Evolutionary conservation across 192 early-diverging fungal species (phyloP), one percentile per base, ranked within the genome.

Genomic region (Funneliformis mosseae): DNA sequence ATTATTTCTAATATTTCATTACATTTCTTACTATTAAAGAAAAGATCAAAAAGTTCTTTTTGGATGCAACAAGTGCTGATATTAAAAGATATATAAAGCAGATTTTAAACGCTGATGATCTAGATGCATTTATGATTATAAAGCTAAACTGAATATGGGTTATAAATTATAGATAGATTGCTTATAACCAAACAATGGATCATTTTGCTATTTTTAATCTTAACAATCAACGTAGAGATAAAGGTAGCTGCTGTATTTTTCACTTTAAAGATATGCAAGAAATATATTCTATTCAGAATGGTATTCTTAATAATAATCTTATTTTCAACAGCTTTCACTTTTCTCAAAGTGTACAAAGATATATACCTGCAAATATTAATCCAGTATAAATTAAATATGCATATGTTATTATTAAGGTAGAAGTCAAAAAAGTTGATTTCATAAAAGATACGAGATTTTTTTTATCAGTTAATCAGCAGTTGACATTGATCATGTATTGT

Each of bases 1-100:
- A 45, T 72, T 27, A 42, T 72, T 46, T 72, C 70, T 72, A 42
- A 41, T 45, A 45, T 72, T 42, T 39, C 38, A 72, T 72, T 72
- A 41, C 8, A 72, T 72, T 28, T 46, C 70, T n/a, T 4, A 72
- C 70, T 41, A 72, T 72, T 41, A 10, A 72, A 72, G 70, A 72
- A 72, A 45, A 21, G 12, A 38, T 70, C 68, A 70, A 70, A 70
- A 42, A 8, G 21, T 9, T 70, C 68, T 70, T 70, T 70, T 9
- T 33, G 68, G 27, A 28, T 33, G 68, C 68, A 70, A 2, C n/a
- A 70, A 70, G 27, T 18, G 68, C 68, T 8, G 33, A 70, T 42
- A 42, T 70, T 28, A 70, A 70, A 42, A 70, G 43, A 41, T 72
- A 23, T 72, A 25, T 38, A 16, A 72, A 72, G 38, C 70, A 72